Percentiles rank a stretch among this genome's conserved stretches.
Evolutionary conservation across 768 basidiomycete genomes (phyloP).

Genomic region (Lactifluus echinatus): DNA sequence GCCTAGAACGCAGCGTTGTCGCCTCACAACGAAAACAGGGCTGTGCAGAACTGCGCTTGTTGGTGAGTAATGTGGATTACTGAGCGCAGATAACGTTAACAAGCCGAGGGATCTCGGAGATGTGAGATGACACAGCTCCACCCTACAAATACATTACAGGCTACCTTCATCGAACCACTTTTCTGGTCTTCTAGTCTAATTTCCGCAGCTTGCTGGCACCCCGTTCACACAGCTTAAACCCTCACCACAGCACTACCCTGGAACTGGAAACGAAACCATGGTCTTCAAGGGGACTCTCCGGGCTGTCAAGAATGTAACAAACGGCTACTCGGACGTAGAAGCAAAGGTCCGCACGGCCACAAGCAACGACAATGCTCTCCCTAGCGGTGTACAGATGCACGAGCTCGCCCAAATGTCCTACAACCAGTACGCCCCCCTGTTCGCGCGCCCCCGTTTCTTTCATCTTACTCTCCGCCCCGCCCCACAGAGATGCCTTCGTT

Average conservation of each 20-base stretch:
- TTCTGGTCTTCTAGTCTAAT: too few species aligned
- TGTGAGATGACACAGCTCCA: too few species aligned
- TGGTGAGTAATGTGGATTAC: too few species aligned
- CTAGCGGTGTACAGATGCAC: conserved; percentile 94
- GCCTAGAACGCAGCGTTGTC: too few species aligned
- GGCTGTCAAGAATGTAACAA: conserved; percentile 87
- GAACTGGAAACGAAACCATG: conserved; percentile 10
- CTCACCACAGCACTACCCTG: not conserved
- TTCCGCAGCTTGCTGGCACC: too few species aligned
- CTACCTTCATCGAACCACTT: too few species aligned
- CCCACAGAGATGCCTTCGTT: conserved; percentile 72
- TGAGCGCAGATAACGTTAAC: too few species aligned
- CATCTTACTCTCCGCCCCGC: conserved; percentile 22
- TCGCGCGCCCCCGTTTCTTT: not conserved
- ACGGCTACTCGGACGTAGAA: conserved; percentile 88
- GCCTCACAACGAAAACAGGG: too few species aligned
- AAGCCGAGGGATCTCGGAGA: too few species aligned
- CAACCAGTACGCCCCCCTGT: conserved; percentile 62
- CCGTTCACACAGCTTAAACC: not conserved
- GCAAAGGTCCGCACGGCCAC: conserved; percentile 93
- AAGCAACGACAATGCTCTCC: conserved; percentile 93
- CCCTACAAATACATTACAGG: too few species aligned
- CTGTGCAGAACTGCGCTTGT: too few species aligned
- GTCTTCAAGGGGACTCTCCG: conserved; percentile 58
- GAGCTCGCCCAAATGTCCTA: conserved; percentile 93